Evolutionary conservation across 805 yeast species (phyloP).

Genomic region (Priceomyces medius): DNA sequence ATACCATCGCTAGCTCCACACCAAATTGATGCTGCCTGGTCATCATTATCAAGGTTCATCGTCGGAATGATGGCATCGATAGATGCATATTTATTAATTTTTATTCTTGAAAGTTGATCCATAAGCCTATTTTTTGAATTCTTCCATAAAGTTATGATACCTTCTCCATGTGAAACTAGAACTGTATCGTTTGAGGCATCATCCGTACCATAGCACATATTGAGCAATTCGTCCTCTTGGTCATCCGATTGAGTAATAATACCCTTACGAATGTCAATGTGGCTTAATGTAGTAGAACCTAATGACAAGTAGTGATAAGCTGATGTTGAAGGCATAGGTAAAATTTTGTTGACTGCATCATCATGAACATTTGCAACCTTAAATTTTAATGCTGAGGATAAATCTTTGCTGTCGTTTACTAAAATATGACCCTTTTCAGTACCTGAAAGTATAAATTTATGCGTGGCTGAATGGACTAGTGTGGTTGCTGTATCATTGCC

Average conservation of each 20-base stretch:
- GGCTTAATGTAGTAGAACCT: constrained; percentile 80
- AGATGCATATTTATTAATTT: constrained; percentile 65
- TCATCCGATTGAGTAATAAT: constrained; percentile 70
- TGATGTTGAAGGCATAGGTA: constrained; percentile 66
- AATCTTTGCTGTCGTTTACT: constrained; percentile 58
- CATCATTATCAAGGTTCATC: constrained; percentile 51
- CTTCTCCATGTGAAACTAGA: constrained; percentile 88
- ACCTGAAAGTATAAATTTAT: constrained; percentile 55
- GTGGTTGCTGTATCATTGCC: constrained; percentile 40
- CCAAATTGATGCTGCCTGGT: constrained; percentile 55
- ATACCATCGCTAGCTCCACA: constrained; percentile 79
- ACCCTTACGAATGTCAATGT: constrained; percentile 76
- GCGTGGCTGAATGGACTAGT: constrained; percentile 44
- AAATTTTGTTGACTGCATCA: constrained; percentile 73
- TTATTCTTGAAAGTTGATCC: constrained; percentile 80
- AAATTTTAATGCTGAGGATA: constrained; percentile 46
- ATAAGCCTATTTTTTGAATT: constrained; percentile 61
- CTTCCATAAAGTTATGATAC: constrained; percentile 85
- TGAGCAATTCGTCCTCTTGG: constrained; percentile 89
- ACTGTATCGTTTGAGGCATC: constrained; percentile 57
- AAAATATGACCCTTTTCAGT: constrained; percentile 68
- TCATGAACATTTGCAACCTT: constrained; percentile 61
- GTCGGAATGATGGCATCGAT: constrained; percentile 68
- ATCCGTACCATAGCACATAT: constrained; percentile 64
- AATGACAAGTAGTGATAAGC: constrained; percentile 75